These are phyloP conservation scores for Chlorella variabilis DNA, from an alignment of 163 green algal species.

Conservation along the genomic window DNA sequence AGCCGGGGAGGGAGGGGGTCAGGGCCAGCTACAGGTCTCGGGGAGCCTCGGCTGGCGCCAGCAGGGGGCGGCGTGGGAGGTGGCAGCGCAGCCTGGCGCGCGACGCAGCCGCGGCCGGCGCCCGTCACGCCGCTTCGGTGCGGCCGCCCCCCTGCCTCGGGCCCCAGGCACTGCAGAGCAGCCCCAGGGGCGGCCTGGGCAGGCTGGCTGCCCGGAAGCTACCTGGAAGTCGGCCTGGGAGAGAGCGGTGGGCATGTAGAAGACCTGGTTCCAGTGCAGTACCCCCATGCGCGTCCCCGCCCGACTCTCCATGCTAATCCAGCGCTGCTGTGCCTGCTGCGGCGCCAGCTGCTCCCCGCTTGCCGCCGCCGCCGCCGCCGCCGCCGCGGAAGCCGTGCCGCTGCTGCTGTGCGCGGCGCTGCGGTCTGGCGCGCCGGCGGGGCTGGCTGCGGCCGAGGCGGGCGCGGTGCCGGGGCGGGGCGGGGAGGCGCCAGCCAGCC, in stretches of 20 bases:
- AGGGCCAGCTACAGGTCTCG: too few relatives aligned
- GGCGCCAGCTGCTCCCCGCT: too few relatives aligned
- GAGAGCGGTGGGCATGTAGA: conserved; percentile 39
- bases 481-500: neutral
- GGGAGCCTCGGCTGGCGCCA: too few relatives aligned
- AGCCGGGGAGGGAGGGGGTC: neutral
- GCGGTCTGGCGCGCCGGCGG: neutral
- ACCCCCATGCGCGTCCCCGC: conserved; percentile 28
- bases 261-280: conserved; percentile 47
- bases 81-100: too few relatives aligned
- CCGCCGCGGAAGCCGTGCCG: neutral
- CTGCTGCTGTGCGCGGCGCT: neutral
- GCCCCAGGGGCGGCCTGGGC: too few relatives aligned
- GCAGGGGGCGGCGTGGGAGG: too few relatives aligned
- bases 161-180: too few relatives aligned
- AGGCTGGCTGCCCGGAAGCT: too few relatives aligned
- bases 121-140: too few relatives aligned
- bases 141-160: too few relatives aligned
- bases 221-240: conserved; percentile 18
- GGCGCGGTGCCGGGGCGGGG: neutral
- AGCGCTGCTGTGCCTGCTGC: conserved; percentile 12
- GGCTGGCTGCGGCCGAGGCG: neutral
- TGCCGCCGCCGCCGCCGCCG: neutral
- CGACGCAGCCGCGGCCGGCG: too few relatives aligned
- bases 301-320: conserved; percentile 38